A percentile compares a stretch with the other conserved stretches of the same genome.
Evolutionary conservation across 331 rosid genomes (phyloP).

Genomic region (Pyracantha coccinea): DNA sequence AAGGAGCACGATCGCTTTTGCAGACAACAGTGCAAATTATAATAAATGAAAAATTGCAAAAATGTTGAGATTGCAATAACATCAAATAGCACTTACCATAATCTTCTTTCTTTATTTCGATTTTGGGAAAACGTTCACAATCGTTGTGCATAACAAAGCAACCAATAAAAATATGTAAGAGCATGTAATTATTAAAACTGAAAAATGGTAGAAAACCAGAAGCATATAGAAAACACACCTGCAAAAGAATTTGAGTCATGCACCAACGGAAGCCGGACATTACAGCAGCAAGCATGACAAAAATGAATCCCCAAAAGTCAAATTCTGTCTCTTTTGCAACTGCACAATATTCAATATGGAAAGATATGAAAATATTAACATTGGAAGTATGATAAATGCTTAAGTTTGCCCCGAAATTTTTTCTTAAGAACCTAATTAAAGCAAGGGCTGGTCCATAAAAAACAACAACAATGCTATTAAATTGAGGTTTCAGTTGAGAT

Average conservation of each 20-base stretch:
- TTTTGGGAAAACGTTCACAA: conserved; percentile 21
- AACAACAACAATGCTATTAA: not conserved
- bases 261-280: conserved; percentile 99
- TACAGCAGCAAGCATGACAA: conserved; percentile 98
- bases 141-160: conserved; percentile 24
- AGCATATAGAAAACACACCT: conserved; percentile 42
- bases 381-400: conserved; percentile 1
- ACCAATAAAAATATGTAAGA: conserved; percentile 19
- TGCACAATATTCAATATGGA: conserved; percentile 18
- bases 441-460: not conserved
- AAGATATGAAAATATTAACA: conserved; percentile 15
- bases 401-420: not conserved
- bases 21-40: not conserved
- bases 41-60: not conserved
- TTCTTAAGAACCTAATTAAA: not conserved
- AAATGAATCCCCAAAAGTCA: conserved; percentile 75
- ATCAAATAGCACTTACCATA: conserved; percentile 53
- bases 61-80: conserved; percentile 6
- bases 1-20: not conserved
- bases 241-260: conserved; percentile 96
- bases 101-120: conserved; percentile 70
- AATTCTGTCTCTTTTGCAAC: conserved; percentile 88
- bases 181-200: conserved; percentile 2
- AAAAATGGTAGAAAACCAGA: not conserved
- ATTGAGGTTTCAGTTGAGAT: not conserved